These are phyloP conservation scores for Fraxinus excelsior DNA, from an alignment of 257 asterid species.

Conservation along the genomic window DNA sequence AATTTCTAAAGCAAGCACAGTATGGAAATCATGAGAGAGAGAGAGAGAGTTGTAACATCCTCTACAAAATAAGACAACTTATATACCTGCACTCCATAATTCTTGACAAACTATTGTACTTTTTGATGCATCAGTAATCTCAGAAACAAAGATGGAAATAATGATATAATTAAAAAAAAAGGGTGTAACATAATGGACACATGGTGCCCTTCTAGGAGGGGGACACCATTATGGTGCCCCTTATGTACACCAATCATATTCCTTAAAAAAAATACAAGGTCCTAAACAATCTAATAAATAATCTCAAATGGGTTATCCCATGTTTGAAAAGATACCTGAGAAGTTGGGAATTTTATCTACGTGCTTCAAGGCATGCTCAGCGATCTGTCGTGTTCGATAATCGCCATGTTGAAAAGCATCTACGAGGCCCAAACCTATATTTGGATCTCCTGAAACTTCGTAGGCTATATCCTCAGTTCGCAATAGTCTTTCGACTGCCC, in stretches of 20 bases:
- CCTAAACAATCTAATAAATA: slow-evolving; percentile 18
- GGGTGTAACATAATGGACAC: too few relatives aligned
- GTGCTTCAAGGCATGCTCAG: slow-evolving; percentile 84
- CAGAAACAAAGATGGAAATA: slow-evolving; percentile 5
- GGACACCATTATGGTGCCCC: too few relatives aligned
- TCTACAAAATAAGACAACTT: slow-evolving; percentile 26
- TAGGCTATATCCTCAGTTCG: slow-evolving; percentile 65
- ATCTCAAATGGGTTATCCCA: slow-evolving; percentile 26
- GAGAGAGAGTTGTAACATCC: slow-evolving; percentile 14
- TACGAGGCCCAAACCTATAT: slow-evolving; percentile 77
- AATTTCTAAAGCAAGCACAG: slow-evolving; percentile 24
- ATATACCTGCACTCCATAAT: slow-evolving; percentile 43
- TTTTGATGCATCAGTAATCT: slow-evolving; percentile 20
- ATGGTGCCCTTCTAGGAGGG: too few relatives aligned
- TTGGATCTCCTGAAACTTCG: slow-evolving; percentile 70
- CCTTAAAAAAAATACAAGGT: slow-evolving; percentile 20
- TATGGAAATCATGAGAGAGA: slow-evolving; percentile 11
- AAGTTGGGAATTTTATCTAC: slow-evolving; percentile 87
- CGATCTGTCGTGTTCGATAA: slow-evolving; percentile 78
- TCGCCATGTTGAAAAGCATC: slow-evolving; percentile 93
- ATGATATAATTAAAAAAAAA: neutral
- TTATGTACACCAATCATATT: too few relatives aligned
- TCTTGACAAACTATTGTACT: slow-evolving; percentile 29
- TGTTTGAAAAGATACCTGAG: slow-evolving; percentile 76
- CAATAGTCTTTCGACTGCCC: slow-evolving; percentile 87